Evolutionary conservation across 2,329 filamentous ascomycete genomes (phyloP), one percentile per base, ranked within the genome.

Genomic region (Coniochaeta ligniaria): DNA sequence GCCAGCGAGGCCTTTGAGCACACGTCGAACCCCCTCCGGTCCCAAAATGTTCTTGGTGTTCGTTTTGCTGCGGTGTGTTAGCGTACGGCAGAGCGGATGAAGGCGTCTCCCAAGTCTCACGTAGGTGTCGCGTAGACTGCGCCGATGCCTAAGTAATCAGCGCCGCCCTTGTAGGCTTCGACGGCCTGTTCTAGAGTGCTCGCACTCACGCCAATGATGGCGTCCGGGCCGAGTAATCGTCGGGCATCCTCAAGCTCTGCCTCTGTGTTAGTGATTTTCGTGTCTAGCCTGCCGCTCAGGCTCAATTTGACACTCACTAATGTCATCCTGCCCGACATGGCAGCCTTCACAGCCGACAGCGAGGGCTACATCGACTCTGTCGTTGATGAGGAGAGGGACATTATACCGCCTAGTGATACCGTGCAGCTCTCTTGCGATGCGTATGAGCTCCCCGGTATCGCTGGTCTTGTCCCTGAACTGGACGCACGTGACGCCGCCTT

Each of bases 291-390:
- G 3, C n/a, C n/a, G n/a, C n/a, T n/a, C n/a, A n/a, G n/a, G 22
- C 20, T 24, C 24, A 41, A 8, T 7, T 4, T 36, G 2, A 8
- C 17, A 73, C 81, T 66, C 73, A 90, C 88, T 80, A 80, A 96
- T 88, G 73, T 98, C 94, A 81, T 97, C 93, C 77, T 98, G 94
- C 7, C 95, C 95, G 57, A 98, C 84, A 73, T 98, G 95, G 9
- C 96, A 92, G 54, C 95, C 95, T 76, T 97, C 94, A 61, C 91
- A 95, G 14, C 87, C 90, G 50, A 93, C 83, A 16, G 92, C 92
- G 20, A 92, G 81, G 9, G 92, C 93, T 28, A 98, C 91, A 71
- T 96, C 93, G 6, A 97, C 84, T 14, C 93, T 86, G 72, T 98
- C 95, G 71, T 98, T 98, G 78, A 98, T 92, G 60, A 98, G 79